Base-by-base conservation (phyloP, 768 basidiomycete genomes). In the Neoboletus subvelutipes region DNA sequence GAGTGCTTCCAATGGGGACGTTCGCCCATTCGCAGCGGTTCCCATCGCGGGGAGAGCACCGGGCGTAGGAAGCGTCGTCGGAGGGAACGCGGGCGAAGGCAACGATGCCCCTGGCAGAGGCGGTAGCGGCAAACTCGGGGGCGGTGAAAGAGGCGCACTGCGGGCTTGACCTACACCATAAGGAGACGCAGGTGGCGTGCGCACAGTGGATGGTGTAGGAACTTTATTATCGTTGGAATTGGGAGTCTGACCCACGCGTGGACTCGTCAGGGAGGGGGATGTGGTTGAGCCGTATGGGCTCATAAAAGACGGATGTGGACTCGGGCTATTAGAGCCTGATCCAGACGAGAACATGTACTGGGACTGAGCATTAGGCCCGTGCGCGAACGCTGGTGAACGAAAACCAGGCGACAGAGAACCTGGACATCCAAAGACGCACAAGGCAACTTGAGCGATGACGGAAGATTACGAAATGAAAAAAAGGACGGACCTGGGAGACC, bases 401-500 rank as follows among this genome's bases (percentile, higher is more conserved):
- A 68, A 62, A 33, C 63, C 63, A 28, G 57, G 64, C 1, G 61
- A 66, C 15, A 63, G 49, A 12, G 64, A 64, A 59, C 59, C 59
- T 60, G 50, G 41, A 12, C 29, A 55, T 40, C 41, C 15, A 42
- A 66, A 50, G 11, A 34, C 15, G 33, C 3, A 7, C 31, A 43
- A 33, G 45, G 37, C 34, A 49, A 26, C n/a, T 36, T 58, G 20
- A 60, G 43, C 53, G 26, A 56, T 52, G 41, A 60, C 49, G 18
- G 9, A n/a, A 59, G 8, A n/a, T 54, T 36, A 62, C 50, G 56
- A 45, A 5, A 59, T 22, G 6, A 41, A 54, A 49, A 22, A 36
- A 56, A 18, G 10, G 40, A 70, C 68, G 15, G 13, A 68, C 67
- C 68, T 59, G 66, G 62, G 31, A 67, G 55, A 13, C 60, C 55